phyloP scores from a whole-genome alignment of 768 basidiomycete species.

The Lentinula guzmanii region DNA sequence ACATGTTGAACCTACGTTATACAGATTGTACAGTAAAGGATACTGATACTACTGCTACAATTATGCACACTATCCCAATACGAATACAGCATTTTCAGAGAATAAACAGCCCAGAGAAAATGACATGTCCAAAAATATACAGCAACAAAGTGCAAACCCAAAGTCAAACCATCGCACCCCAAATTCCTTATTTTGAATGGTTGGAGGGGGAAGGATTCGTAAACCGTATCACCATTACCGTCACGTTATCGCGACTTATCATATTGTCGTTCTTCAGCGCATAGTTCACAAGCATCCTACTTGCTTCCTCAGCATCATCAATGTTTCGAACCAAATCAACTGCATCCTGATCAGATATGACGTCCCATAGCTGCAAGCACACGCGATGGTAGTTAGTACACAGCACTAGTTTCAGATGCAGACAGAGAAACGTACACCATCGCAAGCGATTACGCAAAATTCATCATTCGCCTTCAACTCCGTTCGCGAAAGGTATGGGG shows the following conservation, averaged over 20 bases:
- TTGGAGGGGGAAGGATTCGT: conserved; percentile 17
- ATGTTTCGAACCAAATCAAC: conserved; percentile 54
- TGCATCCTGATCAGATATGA: conserved; percentile 65
- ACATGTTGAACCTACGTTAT: neutral
- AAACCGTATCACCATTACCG: conserved; percentile 62
- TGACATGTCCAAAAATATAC: neutral
- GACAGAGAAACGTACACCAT: conserved; percentile 49
- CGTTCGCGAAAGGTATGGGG: conserved; percentile 77
- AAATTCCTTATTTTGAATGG: neutral
- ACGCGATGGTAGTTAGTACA: neutral
- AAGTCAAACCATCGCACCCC: neutral
- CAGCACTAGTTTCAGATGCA: neutral
- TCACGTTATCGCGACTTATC: conserved; percentile 71
- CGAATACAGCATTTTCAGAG: neutral
- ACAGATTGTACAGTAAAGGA: neutral
- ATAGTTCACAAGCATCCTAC: conserved; percentile 48
- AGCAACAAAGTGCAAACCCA: neutral
- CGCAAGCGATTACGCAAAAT: conserved; percentile 72
- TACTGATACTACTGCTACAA: conserved; percentile 1
- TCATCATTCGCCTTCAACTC: conserved; percentile 62
- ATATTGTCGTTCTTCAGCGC: conserved; percentile 41
- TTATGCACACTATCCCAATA: neutral
- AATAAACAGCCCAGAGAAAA: neutral
- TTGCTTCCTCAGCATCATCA: conserved; percentile 58
- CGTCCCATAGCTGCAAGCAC: conserved; percentile 63